A percentile compares a stretch with the other conserved stretches of the same genome.
These are phyloP conservation scores for Lactarius vividus DNA, from an alignment of 768 basidiomycete genomes.

Conservation along the genomic window DNA sequence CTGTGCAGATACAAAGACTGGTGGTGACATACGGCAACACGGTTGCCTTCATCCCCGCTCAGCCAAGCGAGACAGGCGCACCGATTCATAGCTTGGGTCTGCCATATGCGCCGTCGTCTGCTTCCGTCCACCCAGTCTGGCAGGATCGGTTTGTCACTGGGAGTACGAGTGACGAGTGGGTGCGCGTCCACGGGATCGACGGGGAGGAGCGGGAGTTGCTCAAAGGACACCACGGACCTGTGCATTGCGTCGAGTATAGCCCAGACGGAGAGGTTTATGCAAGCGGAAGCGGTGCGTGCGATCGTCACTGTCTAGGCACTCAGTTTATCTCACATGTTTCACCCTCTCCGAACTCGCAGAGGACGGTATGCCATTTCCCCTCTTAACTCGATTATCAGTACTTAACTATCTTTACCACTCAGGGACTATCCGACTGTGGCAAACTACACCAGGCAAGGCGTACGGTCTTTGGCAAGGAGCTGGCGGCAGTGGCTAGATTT, in stretches of 20 bases:
- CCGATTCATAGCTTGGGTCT: constrained; percentile 76
- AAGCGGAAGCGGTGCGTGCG: constrained; percentile 86
- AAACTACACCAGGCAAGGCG: constrained; percentile 88
- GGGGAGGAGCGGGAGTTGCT: constrained; percentile 89
- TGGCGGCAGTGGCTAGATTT: constrained; percentile 40
- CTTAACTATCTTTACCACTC: constrained; percentile 19
- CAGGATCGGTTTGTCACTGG: constrained; percentile 94
- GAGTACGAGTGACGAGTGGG: constrained; percentile 90
- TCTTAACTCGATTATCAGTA: constrained; percentile 5
- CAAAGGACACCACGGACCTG: constrained; percentile 97
- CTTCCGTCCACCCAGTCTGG: constrained; percentile 87
- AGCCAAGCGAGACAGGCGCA: constrained; percentile 48
- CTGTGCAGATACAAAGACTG: constrained; percentile 72
- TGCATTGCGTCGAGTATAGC: constrained; percentile 89
- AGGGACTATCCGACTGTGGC: constrained; percentile 97
- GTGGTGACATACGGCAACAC: constrained; percentile 90
- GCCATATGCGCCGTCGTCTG: constrained; percentile 86
- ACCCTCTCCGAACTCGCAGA: constrained; percentile 42
- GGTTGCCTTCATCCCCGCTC: constrained; percentile 84
- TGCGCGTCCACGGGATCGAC: constrained; percentile 85
- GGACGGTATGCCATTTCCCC: constrained; percentile 54
- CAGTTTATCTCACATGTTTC: constrained; percentile 17
- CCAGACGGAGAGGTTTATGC: constrained; percentile 98
- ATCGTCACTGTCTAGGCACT: constrained; percentile 1
- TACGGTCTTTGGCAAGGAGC: constrained; percentile 89